These are phyloP conservation scores for Trichosanthes cucumerina DNA, from an alignment of 306 rosid species.

Conservation along the genomic window DNA sequence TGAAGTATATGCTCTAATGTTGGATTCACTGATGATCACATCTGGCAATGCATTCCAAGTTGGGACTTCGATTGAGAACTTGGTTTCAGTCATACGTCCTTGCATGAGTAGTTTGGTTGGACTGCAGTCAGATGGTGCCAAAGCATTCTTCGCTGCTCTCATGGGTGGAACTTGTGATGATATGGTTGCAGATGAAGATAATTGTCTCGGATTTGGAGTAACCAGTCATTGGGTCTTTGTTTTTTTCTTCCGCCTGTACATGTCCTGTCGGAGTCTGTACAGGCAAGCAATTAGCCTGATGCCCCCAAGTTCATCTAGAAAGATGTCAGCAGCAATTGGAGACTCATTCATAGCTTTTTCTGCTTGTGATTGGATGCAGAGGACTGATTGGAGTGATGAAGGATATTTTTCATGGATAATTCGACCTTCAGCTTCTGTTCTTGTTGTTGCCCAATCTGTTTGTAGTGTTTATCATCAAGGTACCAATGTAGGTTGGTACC, in stretches of 20 bases:
- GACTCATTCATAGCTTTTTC: slow-evolving; percentile 45
- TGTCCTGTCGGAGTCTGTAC: slow-evolving; percentile 56
- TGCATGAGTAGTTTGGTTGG: slow-evolving; percentile 59
- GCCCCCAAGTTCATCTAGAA: slow-evolving; percentile 60
- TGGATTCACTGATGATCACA: slow-evolving; percentile 64
- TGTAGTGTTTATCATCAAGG: slow-evolving; percentile 37
- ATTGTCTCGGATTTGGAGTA: slow-evolving; percentile 34
- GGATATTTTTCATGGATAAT: slow-evolving; percentile 65
- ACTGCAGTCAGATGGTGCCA: slow-evolving; percentile 39
- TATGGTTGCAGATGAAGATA: slow-evolving; percentile 25
- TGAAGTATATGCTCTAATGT: slow-evolving; percentile 54
- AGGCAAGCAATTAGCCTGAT: slow-evolving; percentile 60
- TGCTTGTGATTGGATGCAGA: slow-evolving; percentile 61
- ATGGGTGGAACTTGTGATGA: slow-evolving; percentile 26
- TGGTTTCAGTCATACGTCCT: slow-evolving; percentile 40
- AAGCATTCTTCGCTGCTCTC: slow-evolving; percentile 42
- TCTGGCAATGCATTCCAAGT: slow-evolving; percentile 50
- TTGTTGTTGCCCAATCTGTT: slow-evolving; percentile 43
- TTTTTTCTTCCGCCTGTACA: slow-evolving; percentile 63
- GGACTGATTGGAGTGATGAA: slow-evolving; percentile 46
- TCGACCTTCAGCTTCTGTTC: slow-evolving; percentile 66
- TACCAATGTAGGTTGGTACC: slow-evolving; percentile 28
- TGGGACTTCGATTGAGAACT: slow-evolving; percentile 49
- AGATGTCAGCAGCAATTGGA: slow-evolving; percentile 50
- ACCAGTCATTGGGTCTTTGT: slow-evolving; percentile 61